These are phyloP conservation scores for Flaveria sonorensis DNA, from an alignment of 129 eudicot genomes.

Conservation along the genomic window DNA sequence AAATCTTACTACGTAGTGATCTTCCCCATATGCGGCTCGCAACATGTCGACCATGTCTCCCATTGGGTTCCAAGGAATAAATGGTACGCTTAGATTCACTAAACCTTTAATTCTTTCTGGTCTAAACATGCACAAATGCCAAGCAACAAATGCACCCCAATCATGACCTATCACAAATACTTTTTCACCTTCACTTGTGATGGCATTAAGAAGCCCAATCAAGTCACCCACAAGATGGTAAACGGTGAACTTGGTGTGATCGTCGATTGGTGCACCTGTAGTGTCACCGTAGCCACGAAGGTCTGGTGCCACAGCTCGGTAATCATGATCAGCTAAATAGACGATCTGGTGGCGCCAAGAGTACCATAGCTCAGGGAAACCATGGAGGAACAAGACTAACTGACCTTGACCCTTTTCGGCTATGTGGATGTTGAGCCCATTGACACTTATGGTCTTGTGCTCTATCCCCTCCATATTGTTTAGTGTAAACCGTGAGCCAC, in stretches of 20 bases:
- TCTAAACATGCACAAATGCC: constrained; percentile 49
- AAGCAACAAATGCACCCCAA: constrained; percentile 50
- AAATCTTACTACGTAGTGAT: constrained; percentile 52
- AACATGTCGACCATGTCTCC: constrained; percentile 23
- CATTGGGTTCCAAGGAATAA: constrained; percentile 42
- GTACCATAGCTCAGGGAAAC: constrained; percentile 64
- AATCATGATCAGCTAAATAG: constrained; percentile 48
- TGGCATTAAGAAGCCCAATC: constrained; percentile 43
- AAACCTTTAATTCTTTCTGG: constrained; percentile 47
- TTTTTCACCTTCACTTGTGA: constrained; percentile 41
- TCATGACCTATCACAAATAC: constrained; percentile 59
- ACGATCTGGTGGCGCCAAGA: constrained; percentile 60
- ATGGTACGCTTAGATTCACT: constrained; percentile 52
- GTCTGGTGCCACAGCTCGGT: constrained; percentile 54
- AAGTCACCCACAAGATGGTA: constrained; percentile 49
- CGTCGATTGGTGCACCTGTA: constrained; percentile 41
- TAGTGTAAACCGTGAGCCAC: constrained; percentile 12
- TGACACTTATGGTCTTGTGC: constrained; percentile 43
- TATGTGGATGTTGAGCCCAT: constrained; percentile 50
- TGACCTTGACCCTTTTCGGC: constrained; percentile 52
- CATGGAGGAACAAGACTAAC: constrained; percentile 50
- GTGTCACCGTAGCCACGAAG: constrained; percentile 57
- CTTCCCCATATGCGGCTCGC: constrained; percentile 41
- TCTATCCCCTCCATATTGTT: constrained; percentile 43
- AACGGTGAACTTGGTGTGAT: constrained; percentile 42